These are phyloP conservation scores for Trametes cingulata DNA, from an alignment of 768 basidiomycete genomes.

Conservation along the genomic window DNA sequence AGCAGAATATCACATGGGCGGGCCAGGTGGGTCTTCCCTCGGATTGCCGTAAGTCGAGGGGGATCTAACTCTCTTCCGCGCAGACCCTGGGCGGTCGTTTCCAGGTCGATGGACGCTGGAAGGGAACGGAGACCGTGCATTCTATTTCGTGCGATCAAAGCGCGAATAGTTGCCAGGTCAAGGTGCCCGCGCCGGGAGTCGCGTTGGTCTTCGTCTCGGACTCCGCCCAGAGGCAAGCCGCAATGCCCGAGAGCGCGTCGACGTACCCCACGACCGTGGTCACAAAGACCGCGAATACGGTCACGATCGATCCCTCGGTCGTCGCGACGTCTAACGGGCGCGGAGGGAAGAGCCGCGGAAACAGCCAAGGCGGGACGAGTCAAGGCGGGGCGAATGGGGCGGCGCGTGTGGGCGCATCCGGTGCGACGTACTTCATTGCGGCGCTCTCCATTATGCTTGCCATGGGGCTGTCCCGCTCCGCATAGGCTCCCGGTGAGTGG, in stretches of 20 bases:
- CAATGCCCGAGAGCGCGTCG: slow-evolving; percentile 34
- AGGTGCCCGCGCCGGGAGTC: slow-evolving; percentile 69
- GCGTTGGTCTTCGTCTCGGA: slow-evolving; percentile 73
- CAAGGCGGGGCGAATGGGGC: slow-evolving; percentile 20
- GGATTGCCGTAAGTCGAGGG: not conserved
- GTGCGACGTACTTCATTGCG: not conserved
- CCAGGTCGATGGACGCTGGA: slow-evolving; percentile 42
- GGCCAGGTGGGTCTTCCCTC: slow-evolving; percentile 38
- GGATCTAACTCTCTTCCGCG: not conserved
- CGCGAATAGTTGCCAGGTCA: slow-evolving; percentile 55
- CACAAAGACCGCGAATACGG: slow-evolving; percentile 54
- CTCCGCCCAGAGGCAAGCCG: slow-evolving; percentile 38
- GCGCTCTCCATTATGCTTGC: not conserved
- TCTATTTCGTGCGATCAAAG: slow-evolving; percentile 41
- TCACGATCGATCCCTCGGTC: slow-evolving; percentile 52
- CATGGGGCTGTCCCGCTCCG: not conserved
- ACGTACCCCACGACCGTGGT: slow-evolving; percentile 55
- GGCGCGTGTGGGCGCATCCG: not conserved
- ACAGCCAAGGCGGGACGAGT: slow-evolving; percentile 27
- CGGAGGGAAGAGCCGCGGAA: slow-evolving; percentile 37
- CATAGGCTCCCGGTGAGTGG: not conserved
- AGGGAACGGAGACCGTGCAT: slow-evolving; percentile 34
- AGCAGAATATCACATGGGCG: slow-evolving; percentile 51
- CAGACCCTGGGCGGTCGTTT: slow-evolving; percentile 37
- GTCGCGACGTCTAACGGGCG: slow-evolving; percentile 69